Percentiles rank a stretch among this genome's conserved stretches.
These are phyloP conservation scores for Botrytis aclada DNA, from an alignment of 2,329 filamentous ascomycete species.

Conservation along the genomic window DNA sequence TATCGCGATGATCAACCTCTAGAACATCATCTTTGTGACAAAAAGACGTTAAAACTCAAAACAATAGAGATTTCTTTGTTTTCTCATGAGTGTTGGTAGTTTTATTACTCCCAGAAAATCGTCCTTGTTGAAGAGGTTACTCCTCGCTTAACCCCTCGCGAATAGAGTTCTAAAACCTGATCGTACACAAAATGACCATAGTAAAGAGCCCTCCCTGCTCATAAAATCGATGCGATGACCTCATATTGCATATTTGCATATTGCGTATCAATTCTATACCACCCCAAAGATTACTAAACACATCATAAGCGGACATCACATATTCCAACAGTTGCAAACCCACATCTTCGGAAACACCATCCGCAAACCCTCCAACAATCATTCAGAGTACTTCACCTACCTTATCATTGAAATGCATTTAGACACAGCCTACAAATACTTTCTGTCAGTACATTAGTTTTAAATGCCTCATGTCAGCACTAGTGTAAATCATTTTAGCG, in stretches of 20 bases:
- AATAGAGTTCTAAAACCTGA: neutral
- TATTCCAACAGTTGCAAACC: neutral
- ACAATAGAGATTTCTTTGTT: neutral
- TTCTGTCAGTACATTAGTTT: neutral
- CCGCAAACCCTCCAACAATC: neutral
- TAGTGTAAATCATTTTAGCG: neutral
- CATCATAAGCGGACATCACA: neutral
- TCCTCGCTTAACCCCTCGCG: neutral
- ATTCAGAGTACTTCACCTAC: accelerated
- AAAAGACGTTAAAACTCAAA: neutral
- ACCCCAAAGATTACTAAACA: neutral
- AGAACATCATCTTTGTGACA: accelerated
- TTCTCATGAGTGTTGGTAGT: neutral
- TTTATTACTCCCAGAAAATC: neutral
- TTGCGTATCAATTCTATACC: neutral
- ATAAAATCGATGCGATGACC: neutral
- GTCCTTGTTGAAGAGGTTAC: neutral
- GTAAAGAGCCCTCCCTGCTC: accelerated
- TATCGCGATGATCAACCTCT: neutral
- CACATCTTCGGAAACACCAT: neutral
- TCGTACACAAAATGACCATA: neutral
- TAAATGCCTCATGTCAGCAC: neutral
- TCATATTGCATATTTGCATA: neutral
- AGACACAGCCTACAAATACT: neutral
- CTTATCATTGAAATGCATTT: neutral